A percentile compares a stretch with the other conserved stretches of the same genome.
phyloP scores from a whole-genome alignment of 129 eudicot species.

The Erigeron canadensis region DNA sequence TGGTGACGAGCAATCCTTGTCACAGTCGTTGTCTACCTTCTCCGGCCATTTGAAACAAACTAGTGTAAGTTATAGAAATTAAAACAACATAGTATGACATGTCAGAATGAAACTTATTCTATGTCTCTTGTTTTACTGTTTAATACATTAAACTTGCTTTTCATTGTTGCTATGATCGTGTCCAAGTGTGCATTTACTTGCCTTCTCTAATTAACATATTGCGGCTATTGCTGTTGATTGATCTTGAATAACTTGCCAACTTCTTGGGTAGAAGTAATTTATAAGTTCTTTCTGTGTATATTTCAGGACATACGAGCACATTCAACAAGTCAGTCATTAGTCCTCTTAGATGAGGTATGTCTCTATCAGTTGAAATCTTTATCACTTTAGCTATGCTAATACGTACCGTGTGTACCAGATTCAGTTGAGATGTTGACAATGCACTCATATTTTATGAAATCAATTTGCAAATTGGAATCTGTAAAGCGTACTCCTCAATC shows the following conservation, averaged over 20 bases:
- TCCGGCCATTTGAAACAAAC: conserved; percentile 94
- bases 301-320: conserved; percentile 69
- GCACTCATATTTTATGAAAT: neutral
- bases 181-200: conserved; percentile 4
- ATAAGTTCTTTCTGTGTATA: conserved; percentile 1
- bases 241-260: neutral
- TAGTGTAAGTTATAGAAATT: conserved; percentile 57
- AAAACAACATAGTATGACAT: conserved; percentile 10
- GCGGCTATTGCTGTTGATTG: conserved; percentile 12
- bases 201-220: conserved; percentile 5
- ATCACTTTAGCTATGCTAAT: conserved; percentile 15
- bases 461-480: neutral
- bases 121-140: neutral
- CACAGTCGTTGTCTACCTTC: conserved; percentile 93
- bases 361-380: conserved; percentile 24
- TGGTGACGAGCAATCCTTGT: conserved; percentile 95
- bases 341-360: conserved; percentile 94
- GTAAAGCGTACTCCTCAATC: conserved; percentile 1
- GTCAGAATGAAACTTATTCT: neutral
- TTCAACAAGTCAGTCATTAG: conserved; percentile 71
- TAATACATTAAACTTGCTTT: neutral
- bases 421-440: neutral
- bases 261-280: too few relatives aligned
- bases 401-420: neutral
- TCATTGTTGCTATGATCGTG: neutral